These are phyloP conservation scores for Telfairia occidentalis DNA, from an alignment of 331 rosid species.

Conservation along the genomic window DNA sequence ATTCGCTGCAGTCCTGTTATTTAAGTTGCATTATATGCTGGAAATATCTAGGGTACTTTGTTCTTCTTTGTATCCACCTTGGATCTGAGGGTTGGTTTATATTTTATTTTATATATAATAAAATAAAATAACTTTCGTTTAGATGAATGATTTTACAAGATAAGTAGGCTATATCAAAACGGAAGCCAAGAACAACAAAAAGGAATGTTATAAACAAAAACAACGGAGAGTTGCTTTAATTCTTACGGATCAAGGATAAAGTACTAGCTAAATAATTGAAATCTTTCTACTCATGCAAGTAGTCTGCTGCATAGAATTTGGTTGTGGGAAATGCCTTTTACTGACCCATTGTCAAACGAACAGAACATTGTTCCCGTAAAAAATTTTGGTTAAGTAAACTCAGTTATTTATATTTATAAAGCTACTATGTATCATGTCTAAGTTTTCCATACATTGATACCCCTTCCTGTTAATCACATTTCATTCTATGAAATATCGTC, in stretches of 20 bases:
- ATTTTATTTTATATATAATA: no score
- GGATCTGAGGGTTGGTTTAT: no score
- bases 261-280: not conserved
- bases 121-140: no score
- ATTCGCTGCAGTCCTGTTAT: not conserved
- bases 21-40: not conserved
- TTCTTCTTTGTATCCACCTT: not conserved
- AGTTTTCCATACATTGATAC: not conserved
- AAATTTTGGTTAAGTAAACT: not conserved
- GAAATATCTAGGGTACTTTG: not conserved
- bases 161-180: no score
- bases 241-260: no score
- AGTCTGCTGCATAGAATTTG: not conserved
- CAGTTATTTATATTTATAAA: not conserved
- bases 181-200: not conserved
- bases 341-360: not conserved
- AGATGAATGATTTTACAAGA: not conserved
- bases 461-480: not conserved
- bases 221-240: no score
- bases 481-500: not conserved
- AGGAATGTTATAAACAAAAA: no score
- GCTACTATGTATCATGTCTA: not conserved
- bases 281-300: not conserved
- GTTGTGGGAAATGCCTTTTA: not conserved
- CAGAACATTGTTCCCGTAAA: not conserved